phyloP scores from a whole-genome alignment of 495 filamentous ascomycete species.

The Chlorociboria aeruginascens region DNA sequence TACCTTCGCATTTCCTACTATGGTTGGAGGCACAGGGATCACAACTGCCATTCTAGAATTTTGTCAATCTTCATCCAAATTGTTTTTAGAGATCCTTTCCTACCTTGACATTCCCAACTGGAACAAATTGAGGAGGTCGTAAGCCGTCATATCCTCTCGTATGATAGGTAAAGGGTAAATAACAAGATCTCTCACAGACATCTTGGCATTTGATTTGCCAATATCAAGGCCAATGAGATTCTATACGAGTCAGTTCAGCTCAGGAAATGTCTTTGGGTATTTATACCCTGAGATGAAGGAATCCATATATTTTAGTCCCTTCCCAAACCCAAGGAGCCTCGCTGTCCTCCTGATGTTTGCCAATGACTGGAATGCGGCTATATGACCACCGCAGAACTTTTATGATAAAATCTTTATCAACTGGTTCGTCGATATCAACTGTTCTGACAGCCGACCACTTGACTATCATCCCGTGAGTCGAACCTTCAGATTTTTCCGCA shows the following conservation, averaged over 20 bases:
- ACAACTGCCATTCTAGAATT: slow-evolving; percentile 15
- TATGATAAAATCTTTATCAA: slow-evolving; percentile 9
- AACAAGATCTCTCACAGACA: slow-evolving; percentile 12
- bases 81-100: too few relatives aligned
- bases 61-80: neutral
- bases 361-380: slow-evolving; percentile 17
- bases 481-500: slow-evolving; percentile 10
- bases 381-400: slow-evolving; percentile 17
- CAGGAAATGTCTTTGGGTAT: neutral
- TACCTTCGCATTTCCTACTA: neutral
- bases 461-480: slow-evolving; percentile 6
- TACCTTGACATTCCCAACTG: slow-evolving; percentile 16
- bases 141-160: slow-evolving; percentile 8
- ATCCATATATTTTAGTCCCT: slow-evolving; percentile 9
- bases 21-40: slow-evolving; percentile 1
- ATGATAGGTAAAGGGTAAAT: slow-evolving; percentile 17
- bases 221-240: slow-evolving; percentile 14
- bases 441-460: slow-evolving; percentile 12
- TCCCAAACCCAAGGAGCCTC: slow-evolving; percentile 3
- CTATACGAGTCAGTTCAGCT: slow-evolving; percentile 1
- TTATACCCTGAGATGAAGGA: slow-evolving; percentile 15
- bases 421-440: slow-evolving; percentile 10
- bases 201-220: neutral
- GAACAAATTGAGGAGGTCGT: slow-evolving; percentile 16
- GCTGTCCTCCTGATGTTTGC: neutral